phyloP scores from a whole-genome alignment of 2,329 filamentous ascomycete species.

The Macroventuria anomochaeta region DNA sequence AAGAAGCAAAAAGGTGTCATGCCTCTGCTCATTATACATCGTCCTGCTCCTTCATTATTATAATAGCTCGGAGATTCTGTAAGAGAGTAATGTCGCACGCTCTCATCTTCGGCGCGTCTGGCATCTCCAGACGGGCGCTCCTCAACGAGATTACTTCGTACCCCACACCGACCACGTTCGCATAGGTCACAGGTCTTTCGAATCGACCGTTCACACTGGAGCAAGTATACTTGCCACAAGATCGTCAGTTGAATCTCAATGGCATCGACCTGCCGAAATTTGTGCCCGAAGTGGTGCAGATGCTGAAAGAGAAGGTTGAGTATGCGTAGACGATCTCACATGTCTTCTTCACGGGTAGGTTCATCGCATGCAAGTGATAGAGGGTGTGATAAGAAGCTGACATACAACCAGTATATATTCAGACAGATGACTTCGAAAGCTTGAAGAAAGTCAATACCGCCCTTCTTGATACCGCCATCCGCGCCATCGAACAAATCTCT shows the following conservation, averaged over 20 bases:
- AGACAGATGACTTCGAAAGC: neutral
- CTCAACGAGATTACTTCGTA: conserved; percentile 3
- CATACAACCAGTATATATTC: neutral
- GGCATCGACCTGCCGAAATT: conserved; percentile 2
- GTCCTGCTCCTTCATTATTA: no score
- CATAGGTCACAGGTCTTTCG: neutral
- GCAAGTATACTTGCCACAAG: neutral
- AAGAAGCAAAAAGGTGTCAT: neutral
- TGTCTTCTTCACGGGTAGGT: conserved; percentile 10
- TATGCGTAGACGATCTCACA: neutral
- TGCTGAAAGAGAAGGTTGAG: conserved; percentile 2
- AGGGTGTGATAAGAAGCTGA: neutral
- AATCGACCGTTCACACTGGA: conserved; percentile 6
- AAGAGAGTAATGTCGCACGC: conserved; percentile 10
- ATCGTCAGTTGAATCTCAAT: conserved; percentile 4
- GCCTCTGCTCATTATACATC: neutral
- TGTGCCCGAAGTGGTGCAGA: neutral
- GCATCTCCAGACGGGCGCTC: conserved; percentile 6
- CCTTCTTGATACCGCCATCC: neutral
- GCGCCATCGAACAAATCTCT: conserved; percentile 1
- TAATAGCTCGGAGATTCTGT: no score
- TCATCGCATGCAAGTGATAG: neutral
- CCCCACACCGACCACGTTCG: neutral
- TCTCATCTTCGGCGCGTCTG: conserved; percentile 7
- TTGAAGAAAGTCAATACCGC: neutral